These are phyloP conservation scores for Malus hybrid DNA, from an alignment of 331 rosid genomes.

Conservation along the genomic window DNA sequence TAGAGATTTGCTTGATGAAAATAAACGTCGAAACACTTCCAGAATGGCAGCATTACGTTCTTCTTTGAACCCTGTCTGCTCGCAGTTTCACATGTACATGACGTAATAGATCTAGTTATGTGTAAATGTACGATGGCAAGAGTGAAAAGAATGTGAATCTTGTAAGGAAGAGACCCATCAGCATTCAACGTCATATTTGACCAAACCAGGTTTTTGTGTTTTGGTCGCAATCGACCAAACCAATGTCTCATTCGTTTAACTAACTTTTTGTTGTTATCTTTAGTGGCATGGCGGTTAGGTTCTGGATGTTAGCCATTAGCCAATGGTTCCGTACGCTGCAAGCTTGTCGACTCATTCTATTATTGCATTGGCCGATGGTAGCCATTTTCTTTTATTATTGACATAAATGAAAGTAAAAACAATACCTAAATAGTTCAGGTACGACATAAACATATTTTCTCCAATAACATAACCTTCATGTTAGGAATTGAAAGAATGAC, in stretches of 20 bases:
- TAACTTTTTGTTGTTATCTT: neutral
- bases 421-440: neutral
- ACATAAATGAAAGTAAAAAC: neutral
- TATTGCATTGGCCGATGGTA: neutral
- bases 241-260: neutral
- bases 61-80: neutral
- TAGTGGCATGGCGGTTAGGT: neutral
- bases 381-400: neutral
- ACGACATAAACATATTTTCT: neutral
- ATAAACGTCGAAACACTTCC: neutral
- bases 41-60: neutral
- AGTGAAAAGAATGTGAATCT: neutral
- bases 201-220: neutral
- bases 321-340: neutral
- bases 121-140: neutral
- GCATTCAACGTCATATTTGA: neutral
- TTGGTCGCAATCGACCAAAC: too few species aligned
- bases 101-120: neutral
- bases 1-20: constrained; percentile 15
- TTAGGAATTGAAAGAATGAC: neutral
- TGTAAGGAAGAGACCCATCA: neutral
- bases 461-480: too few species aligned
- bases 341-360: neutral
- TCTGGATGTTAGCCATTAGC: neutral
- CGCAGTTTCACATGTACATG: neutral